These are phyloP conservation scores for Fusarium armeniacum DNA, from an alignment of 2,329 filamentous ascomycete genomes.

Conservation along the genomic window DNA sequence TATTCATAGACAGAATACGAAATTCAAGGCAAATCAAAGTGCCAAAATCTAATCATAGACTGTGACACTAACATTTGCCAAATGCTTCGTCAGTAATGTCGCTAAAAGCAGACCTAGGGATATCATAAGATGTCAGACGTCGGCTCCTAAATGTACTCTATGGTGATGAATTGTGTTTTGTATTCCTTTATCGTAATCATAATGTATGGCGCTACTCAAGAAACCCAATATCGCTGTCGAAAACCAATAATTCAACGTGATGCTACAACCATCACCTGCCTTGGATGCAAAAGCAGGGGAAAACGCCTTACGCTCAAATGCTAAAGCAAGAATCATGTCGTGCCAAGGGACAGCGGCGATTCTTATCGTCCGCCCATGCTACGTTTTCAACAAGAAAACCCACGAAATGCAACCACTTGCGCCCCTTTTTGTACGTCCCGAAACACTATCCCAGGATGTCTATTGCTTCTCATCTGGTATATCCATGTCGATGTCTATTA, in stretches of 20 bases:
- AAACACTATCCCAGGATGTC: background rate
- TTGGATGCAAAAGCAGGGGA: conserved; percentile 6
- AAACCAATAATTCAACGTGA: conserved; percentile 12
- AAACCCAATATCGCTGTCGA: background rate
- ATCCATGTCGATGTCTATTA: conserved; percentile 61
- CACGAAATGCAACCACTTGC: background rate
- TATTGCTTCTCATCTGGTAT: conserved; percentile 47
- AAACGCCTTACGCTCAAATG: conserved; percentile 40
- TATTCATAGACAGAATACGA: conserved; percentile 31
- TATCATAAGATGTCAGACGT: background rate
- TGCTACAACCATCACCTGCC: conserved; percentile 3
- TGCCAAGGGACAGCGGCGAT: conserved; percentile 1
- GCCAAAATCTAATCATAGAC: background rate
- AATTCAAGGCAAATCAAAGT: conserved; percentile 3
- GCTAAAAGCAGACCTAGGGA: background rate
- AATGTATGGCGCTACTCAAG: background rate
- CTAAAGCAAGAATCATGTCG: conserved; percentile 24
- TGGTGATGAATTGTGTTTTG: background rate
- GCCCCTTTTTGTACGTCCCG: background rate
- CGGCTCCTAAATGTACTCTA: too few relatives aligned
- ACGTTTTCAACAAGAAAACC: background rate
- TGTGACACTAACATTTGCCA: background rate
- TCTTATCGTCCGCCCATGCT: background rate
- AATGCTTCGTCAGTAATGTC: background rate
- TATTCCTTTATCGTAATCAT: background rate